Percentiles rank a stretch among this genome's conserved stretches.
phyloP scores from a whole-genome alignment of 176 grass and related monocot species.

The Paspalum notatum region DNA sequence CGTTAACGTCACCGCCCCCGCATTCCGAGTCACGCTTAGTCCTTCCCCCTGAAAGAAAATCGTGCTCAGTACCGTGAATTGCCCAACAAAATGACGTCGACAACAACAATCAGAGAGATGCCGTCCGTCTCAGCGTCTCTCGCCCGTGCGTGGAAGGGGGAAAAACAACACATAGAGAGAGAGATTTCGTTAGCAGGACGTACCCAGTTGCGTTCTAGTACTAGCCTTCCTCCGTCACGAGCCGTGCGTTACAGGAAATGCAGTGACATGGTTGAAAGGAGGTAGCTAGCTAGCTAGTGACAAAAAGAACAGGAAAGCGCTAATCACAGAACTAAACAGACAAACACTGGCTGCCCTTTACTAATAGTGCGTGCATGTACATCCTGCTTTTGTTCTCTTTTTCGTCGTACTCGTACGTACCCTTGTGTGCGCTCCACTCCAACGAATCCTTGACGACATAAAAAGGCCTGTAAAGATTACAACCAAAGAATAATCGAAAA shows the following conservation, averaged over 20 bases:
- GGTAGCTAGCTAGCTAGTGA: background rate
- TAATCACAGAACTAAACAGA: background rate
- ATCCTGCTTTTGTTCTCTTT: background rate
- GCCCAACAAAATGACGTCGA: background rate
- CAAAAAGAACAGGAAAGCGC: slow-evolving; percentile 7
- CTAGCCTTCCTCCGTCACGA: no score
- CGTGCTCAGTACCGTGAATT: background rate
- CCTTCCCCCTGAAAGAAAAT: slow-evolving; percentile 9
- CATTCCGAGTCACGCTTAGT: background rate
- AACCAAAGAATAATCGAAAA: background rate
- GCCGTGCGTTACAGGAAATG: background rate
- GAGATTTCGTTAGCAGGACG: no score
- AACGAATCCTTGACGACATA: background rate
- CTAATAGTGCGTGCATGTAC: background rate
- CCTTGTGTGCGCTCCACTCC: background rate
- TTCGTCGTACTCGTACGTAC: background rate
- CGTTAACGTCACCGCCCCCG: slow-evolving; percentile 28
- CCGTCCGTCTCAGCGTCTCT: no score
- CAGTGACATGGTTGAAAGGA: no score
- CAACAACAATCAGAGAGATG: background rate
- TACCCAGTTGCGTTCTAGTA: no score
- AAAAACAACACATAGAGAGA: background rate
- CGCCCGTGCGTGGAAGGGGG: background rate
- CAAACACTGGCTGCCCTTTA: background rate
- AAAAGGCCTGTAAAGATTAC: background rate